Evolutionary conservation across 305 asterid genomes (phyloP), one percentile per base, ranked within the genome.

Genomic region (Fraxinus velutina): DNA sequence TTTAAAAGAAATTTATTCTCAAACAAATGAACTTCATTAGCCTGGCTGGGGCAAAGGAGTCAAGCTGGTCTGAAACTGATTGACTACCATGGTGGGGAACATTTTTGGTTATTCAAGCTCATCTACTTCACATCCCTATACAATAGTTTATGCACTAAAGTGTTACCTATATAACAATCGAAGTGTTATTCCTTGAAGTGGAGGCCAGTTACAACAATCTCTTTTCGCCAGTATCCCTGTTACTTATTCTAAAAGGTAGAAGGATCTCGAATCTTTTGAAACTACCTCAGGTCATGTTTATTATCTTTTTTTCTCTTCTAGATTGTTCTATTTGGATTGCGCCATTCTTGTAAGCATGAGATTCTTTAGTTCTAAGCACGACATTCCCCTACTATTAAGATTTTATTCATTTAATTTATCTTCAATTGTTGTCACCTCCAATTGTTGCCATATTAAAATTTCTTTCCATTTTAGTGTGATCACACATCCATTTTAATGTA

Each of bases 31-130:
- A 57, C 79, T 71, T 39, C 74, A 39, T 17, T 19, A 44, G 80
- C 78, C 47, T 70, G 75, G 42, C 42, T 60, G 19, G 44, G 33
- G 80, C 60, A 84, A 76, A 84, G 64, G 64, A 42, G 44, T 47
- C 79, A 9, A 70, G 75, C 24, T 15, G 71, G 34, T 44, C 12
- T 44, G 55, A 19, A 71, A 36, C 10, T 42, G 72, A 81, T 81
- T 64, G 33, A 24, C 81, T 5, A 32, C 44, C 75, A 70, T 70
- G 75, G 22, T 13, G 75, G 75, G 24, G 24, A 29, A 70, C 39
- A 70, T 29, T 70, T 27, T 32, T 30, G 10, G 75, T 70, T 10
- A 70, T 70, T 70, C 75, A 70, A 32, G 75, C 24, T 70, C 75
- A n/a, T 70, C 13, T 70, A 15, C 8, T 29, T 70, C 44, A 50